These are phyloP conservation scores for Termitomyces titanicus DNA, from an alignment of 768 basidiomycete species.

Conservation along the genomic window DNA sequence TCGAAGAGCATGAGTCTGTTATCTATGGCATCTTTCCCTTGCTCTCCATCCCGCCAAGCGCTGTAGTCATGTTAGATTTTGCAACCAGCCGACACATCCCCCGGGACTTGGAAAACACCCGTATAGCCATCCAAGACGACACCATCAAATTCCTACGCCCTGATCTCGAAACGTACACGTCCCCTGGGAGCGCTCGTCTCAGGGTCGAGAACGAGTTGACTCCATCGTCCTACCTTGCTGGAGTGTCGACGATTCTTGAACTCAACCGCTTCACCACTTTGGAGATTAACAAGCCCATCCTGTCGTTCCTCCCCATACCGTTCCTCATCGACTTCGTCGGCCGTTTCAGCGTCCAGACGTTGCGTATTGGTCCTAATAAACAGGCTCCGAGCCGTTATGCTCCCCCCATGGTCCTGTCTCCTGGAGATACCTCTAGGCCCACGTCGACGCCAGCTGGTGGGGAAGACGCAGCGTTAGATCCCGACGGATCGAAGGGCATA, in stretches of 20 bases:
- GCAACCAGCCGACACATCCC: background rate
- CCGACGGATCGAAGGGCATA: background rate
- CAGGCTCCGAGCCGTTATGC: constrained; percentile 4
- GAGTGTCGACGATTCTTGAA: background rate
- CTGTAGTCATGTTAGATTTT: constrained; percentile 1
- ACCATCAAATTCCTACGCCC: constrained; percentile 2
- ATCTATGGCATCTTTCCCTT: constrained; percentile 1
- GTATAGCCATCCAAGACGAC: background rate
- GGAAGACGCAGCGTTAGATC: background rate
- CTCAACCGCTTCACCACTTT: constrained; percentile 1
- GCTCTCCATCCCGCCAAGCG: background rate
- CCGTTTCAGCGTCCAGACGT: background rate
- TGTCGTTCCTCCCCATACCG: background rate
- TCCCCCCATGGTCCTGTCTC: background rate
- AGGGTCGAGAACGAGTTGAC: background rate
- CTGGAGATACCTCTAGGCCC: background rate
- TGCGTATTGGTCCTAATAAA: constrained; percentile 1
- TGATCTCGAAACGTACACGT: background rate
- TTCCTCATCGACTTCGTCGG: background rate
- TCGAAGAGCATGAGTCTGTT: background rate
- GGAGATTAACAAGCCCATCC: constrained; percentile 1
- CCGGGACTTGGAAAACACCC: background rate
- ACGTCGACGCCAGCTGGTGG: constrained; percentile 1
- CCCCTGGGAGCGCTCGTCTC: constrained; percentile 6
- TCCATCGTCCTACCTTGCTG: background rate